Evolutionary conservation across 2,329 filamentous ascomycete genomes (phyloP), one percentile per base, ranked within the genome.

Genomic region (Neonectria hederae): DNA sequence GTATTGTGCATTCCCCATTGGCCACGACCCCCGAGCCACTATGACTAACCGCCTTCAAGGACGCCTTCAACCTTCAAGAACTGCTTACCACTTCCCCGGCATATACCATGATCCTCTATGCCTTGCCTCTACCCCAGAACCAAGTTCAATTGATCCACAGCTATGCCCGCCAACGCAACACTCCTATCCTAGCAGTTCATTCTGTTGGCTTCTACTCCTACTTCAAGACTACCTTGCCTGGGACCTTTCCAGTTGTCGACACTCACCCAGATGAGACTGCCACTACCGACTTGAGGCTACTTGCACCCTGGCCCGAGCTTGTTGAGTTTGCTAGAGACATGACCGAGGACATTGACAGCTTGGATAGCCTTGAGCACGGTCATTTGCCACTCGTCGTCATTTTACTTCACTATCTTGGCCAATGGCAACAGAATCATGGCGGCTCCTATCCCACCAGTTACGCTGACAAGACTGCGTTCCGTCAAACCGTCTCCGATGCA

Each of bases 191-290:
- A 62, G 90, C 94, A 68, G 86, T 96, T 48, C 93, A 97, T 76
- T 97, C 91, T n/a, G 86, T 92, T 43, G 96, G 96, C 28, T 97
- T 97, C 81, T 97, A 96, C 79, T 92, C 93, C 2, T 92, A 92
- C 70, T 97, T 98, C 77, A 91, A 89, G n/a, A 84, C 97, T 28
- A 84, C 87, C 70, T 82, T 97, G 28, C 91, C 92, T 10, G 83
- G 88, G n/a, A 88, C 90, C 28, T 97, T 97, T 72, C 94, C 95
- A 5, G 92, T 99, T 62, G 92, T 99, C 67, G 95, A 99, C 76
- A 98, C 96, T 48, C 96, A 99, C 75, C 96, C 96, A 1, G 94
- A 97, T 67, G 89, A 93, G 43, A 92, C 93, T 42, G 89, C 93
- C 8, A 96, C 89, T 0, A 90, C 92, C 61, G 96, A 99, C 72